Evolutionary conservation across 257 asterid species (phyloP).

Genomic region (Rubia yunnanensis): DNA sequence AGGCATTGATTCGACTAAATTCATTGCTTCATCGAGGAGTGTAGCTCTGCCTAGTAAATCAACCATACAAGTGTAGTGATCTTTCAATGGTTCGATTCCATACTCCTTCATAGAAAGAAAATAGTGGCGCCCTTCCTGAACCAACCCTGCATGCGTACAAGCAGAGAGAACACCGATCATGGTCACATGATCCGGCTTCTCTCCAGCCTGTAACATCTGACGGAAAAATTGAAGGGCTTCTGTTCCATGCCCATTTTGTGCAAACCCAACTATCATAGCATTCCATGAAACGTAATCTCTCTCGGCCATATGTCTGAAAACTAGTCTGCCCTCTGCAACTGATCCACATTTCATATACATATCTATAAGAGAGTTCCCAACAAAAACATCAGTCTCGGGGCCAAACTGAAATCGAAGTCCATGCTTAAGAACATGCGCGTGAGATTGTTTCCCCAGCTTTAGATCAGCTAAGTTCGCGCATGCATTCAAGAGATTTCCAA

Average conservation of each 20-base stretch:
- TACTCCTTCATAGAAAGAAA: slow-evolving; percentile 6
- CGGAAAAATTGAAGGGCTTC: slow-evolving; percentile 10
- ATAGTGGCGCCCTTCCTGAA: slow-evolving; percentile 10
- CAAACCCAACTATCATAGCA: slow-evolving; percentile 8
- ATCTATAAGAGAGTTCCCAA: slow-evolving; percentile 11
- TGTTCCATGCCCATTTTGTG: slow-evolving; percentile 11
- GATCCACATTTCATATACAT: slow-evolving; percentile 14
- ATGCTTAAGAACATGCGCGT: slow-evolving; percentile 12
- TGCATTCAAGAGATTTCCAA: slow-evolving; percentile 12
- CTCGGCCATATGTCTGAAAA: slow-evolving; percentile 9
- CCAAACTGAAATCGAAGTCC: slow-evolving; percentile 10
- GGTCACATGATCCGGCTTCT: slow-evolving; percentile 10
- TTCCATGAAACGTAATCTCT: slow-evolving; percentile 12
- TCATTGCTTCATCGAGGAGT: slow-evolving; percentile 4
- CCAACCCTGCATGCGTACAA: slow-evolving; percentile 11
- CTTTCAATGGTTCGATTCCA: slow-evolving; percentile 8
- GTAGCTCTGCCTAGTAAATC: slow-evolving; percentile 12
- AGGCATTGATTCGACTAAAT: slow-evolving; percentile 9
- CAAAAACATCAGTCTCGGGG: slow-evolving; percentile 14
- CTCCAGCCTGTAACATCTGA: slow-evolving; percentile 6
- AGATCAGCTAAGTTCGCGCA: slow-evolving; percentile 9
- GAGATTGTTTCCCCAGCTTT: slow-evolving; percentile 6
- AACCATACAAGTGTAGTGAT: slow-evolving; percentile 9
- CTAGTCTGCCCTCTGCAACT: slow-evolving; percentile 5
- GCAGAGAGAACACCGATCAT: slow-evolving; percentile 13